Evolutionary conservation across 768 basidiomycete genomes (phyloP), one percentile per base, ranked within the genome.

Genomic region (Austroboletus festivus): DNA sequence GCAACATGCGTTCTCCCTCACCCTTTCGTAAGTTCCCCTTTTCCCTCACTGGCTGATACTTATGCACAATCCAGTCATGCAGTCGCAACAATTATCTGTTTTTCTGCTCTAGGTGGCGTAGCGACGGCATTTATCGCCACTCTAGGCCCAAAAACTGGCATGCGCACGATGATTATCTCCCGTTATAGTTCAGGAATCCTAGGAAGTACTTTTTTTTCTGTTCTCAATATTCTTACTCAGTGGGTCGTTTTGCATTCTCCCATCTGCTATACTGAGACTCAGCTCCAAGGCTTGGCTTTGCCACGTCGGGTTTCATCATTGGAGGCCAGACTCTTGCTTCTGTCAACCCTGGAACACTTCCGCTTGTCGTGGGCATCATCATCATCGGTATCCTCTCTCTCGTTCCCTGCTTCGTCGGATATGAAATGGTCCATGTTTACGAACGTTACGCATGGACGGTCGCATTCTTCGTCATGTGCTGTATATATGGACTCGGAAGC

Each of bases 401-500:
- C 26, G 57, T 77, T 18, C 75, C 75, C 16, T 76, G 76, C 51
- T 73, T 77, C 45, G 56, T 77, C 10, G 76, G 76, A 3, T 76
- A 77, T 50, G 52, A 77, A 47, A 56, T 73, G 53, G 67, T 79
- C 16, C 76, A 77, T 49, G 50, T 66, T 47, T 81, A 74, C 56
- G 80, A 81, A 50, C 72, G 79, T 13, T 82, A 79, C 50, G 76
- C 78, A 2, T 82, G 81, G 81, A 72, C 77, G 5, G 56, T 72
- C 22, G 64, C 65, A 15, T 61, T 71, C 38, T 61, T 77, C 56
- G 69, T 80, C 57, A 73, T 78, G 71, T 68, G 73, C 44, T 74
- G 75, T 57, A 70, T 81, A 30, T 76, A 72, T 54, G 80, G 77
- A 10, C 65, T 82, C 5, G 80, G 76, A 3, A 67, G 68, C 30